Percentiles rank a stretch among this genome's conserved stretches.
phyloP scores from a whole-genome alignment of 805 yeast species.

The Wickerhamiella azymoides region DNA sequence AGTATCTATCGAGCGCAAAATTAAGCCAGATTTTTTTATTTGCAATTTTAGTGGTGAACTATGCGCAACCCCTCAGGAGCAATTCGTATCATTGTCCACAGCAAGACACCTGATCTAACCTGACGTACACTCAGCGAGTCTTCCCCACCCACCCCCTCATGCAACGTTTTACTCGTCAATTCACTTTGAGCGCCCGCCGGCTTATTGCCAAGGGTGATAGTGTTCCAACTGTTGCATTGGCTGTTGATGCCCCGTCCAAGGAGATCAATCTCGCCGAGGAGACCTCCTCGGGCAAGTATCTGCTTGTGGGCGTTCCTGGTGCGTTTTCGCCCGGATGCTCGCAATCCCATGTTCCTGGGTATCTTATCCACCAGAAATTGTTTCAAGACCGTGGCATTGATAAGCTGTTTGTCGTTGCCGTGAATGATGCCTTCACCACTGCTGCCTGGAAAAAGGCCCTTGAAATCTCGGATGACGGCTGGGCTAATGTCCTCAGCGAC shows the following conservation, averaged over 20 bases:
- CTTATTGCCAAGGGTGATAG: constrained; percentile 43
- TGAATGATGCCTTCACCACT: constrained; percentile 77
- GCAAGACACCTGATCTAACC: no score
- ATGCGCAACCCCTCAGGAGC: neutral
- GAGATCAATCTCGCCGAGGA: constrained; percentile 40
- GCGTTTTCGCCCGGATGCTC: constrained; percentile 77
- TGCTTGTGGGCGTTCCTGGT: constrained; percentile 54
- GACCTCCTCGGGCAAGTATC: constrained; percentile 34
- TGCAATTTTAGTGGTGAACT: no score
- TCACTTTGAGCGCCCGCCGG: constrained; percentile 17
- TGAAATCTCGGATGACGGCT: constrained; percentile 16
- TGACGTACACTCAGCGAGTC: neutral
- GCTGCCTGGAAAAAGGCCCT: constrained; percentile 54
- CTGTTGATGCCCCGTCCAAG: constrained; percentile 53
- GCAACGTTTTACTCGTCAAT: constrained; percentile 7
- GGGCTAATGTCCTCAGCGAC: constrained; percentile 55
- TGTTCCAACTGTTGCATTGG: constrained; percentile 43
- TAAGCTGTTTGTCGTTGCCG: constrained; percentile 57
- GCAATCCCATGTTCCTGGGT: constrained; percentile 63
- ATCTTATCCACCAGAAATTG: constrained; percentile 35
- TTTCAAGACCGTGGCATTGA: constrained; percentile 40
- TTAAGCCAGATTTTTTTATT: no score
- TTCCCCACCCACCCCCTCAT: neutral
- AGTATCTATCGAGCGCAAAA: no score
- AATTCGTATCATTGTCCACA: neutral